Evolutionary conservation across 139 green algal species (phyloP), one percentile per base, ranked within the genome.

Genomic region (Tetradesmus lagerheimii): DNA sequence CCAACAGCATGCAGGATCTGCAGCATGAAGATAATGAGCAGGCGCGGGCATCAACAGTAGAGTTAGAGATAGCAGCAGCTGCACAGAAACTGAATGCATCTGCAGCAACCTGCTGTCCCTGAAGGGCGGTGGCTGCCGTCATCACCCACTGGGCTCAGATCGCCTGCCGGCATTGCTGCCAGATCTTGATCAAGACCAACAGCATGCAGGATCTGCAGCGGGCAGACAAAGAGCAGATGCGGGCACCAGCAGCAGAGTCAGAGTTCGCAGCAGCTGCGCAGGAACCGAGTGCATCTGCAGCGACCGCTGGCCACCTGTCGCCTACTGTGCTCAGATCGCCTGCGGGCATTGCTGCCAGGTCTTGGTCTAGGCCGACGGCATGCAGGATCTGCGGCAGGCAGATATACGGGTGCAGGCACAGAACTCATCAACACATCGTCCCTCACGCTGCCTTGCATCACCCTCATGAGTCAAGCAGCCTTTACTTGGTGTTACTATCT

Each of bases 381-480:
- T 93, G 38, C 89, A 98, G 74, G 47, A 97, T 96, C 57, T 95
- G 90, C 77, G 45, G 45, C 45, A n/a, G n/a, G n/a, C n/a, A n/a
- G n/a, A n/a, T n/a, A n/a, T n/a, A n/a, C n/a, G n/a, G n/a, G n/a
- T n/a, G n/a, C n/a, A n/a, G n/a, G n/a, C n/a, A n/a, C n/a, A n/a
- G n/a, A n/a, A n/a, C n/a, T 92, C 74, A 95, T 71, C 92, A 94
- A 27, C 18, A 96, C 81, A 83, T 96, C 96, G 86, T 96, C 93
- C 20, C 95, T 89, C 39, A 97, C 15, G 45, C 45, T 57, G 50
- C 50, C 50, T 20, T 0, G 50, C 50, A 64, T 64, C 43, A 50
- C 43, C 43, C 43, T 8, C 43, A 4, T 50, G 5, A 50, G 43
- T 50, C 43, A 50, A 8, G 43, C 43, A 14, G 4, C 8, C 5